Evolutionary conservation across 177 flowering plant species (phyloP).

Genomic region (Vitis hybrid): DNA sequence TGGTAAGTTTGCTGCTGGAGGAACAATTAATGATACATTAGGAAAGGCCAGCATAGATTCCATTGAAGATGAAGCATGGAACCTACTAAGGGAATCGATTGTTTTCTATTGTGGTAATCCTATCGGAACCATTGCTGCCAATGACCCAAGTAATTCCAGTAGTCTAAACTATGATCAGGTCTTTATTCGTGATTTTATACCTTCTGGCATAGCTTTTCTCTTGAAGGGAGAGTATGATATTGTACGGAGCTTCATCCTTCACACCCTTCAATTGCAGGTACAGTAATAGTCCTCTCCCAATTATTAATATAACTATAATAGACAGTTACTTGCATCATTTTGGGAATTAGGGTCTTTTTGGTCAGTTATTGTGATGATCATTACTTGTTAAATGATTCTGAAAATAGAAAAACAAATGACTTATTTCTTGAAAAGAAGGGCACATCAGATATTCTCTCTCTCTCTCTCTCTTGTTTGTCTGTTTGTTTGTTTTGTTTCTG

Average conservation of each 20-base stretch:
- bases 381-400: no score
- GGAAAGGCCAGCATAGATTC: conserved; percentile 21
- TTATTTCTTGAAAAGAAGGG: no score
- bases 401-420: no score
- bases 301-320: neutral
- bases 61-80: conserved; percentile 80
- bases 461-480: no score
- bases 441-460: no score
- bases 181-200: conserved; percentile 74
- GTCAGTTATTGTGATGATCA: no score
- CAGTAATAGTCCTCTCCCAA: neutral
- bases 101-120: conserved; percentile 73
- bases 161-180: conserved; percentile 72
- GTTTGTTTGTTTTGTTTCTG: no score
- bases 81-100: conserved; percentile 50
- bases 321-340: neutral
- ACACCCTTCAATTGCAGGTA: conserved; percentile 89
- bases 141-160: conserved; percentile 50
- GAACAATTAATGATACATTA: conserved; percentile 11
- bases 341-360: neutral
- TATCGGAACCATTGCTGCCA: conserved; percentile 78
- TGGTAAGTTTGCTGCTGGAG: conserved; percentile 21
- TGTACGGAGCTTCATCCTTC: conserved; percentile 73
- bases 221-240: conserved; percentile 77
- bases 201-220: conserved; percentile 79